Conservation (phyloP, 306 rosid species). For the Fragaria iinumae region DNA sequence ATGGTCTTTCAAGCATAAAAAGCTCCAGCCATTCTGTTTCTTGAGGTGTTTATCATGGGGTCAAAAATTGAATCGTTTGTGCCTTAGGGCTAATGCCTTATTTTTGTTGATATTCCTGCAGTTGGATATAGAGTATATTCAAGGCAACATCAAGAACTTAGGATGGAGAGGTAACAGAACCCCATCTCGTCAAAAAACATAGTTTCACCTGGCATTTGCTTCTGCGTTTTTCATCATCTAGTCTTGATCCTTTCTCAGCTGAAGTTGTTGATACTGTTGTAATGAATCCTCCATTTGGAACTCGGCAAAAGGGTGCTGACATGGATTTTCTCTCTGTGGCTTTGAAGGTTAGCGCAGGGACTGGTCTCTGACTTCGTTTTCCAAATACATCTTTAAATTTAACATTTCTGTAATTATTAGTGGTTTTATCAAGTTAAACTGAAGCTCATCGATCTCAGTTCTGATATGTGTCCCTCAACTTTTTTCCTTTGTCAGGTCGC, state of each 20-base stretch:
- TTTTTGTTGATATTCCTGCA: conserved; percentile 48
- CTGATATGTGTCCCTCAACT: conserved; percentile 11
- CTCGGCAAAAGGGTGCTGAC: conserved; percentile 82
- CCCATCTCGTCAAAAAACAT: not conserved
- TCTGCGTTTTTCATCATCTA: conserved; percentile 19
- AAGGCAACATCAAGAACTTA: conserved; percentile 57
- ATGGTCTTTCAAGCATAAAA: not conserved
- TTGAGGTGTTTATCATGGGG: conserved; percentile 10
- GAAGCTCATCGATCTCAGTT: not conserved
- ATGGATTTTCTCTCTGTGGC: conserved; percentile 75
- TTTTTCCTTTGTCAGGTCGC: conserved; percentile 55
- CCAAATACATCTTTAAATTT: not conserved
- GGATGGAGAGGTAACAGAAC: conserved; percentile 63
- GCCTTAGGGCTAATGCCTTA: conserved; percentile 23
- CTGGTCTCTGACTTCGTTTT: conserved; percentile 12
- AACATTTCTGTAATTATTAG: not conserved
- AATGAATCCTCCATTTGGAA: conserved; percentile 97
- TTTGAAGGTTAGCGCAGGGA: conserved; percentile 56
- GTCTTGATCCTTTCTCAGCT: conserved; percentile 43
- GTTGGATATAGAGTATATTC: conserved; percentile 81
- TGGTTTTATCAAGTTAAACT: not conserved
- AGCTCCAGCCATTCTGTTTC: not conserved
- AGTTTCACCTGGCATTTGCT: not conserved
- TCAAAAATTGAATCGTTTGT: conserved; percentile 23
- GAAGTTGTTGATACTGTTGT: conserved; percentile 75